Percentiles rank a stretch among this genome's conserved stretches.
These are phyloP conservation scores for Casuarina equisetifolia DNA, from an alignment of 306 rosid species.

Conservation along the genomic window DNA sequence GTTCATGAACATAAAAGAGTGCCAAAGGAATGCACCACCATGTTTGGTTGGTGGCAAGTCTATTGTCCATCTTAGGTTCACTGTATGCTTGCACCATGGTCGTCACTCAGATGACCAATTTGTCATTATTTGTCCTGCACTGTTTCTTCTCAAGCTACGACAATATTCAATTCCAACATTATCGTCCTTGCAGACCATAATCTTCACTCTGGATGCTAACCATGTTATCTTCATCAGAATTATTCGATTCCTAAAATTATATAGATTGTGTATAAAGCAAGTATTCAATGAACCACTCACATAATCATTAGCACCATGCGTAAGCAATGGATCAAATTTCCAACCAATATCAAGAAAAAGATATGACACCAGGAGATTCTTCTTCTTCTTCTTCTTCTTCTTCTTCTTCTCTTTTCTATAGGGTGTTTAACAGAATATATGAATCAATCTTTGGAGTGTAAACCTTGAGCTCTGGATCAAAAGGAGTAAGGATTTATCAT, in stretches of 20 bases:
- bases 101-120: not conserved
- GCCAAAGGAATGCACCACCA: not conserved
- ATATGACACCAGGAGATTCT: not conserved
- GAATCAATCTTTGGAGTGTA: not conserved
- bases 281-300: not conserved
- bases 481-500: not conserved
- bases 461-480: not conserved
- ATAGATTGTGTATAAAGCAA: not conserved
- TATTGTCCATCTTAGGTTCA: not conserved
- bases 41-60: slow-evolving; percentile 9
- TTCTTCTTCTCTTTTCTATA: no score
- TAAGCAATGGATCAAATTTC: not conserved
- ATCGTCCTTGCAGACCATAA: not conserved
- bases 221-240: no score
- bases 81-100: not conserved
- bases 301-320: not conserved
- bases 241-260: not conserved
- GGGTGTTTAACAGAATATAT: no score
- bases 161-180: not conserved
- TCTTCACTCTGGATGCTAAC: not conserved
- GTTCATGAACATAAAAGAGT: no score
- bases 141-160: not conserved
- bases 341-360: slow-evolving; percentile 1
- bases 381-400: no score
- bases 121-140: not conserved